Conservation (phyloP, 148 eudicot species). For the Persicaria maculosa region DNA sequence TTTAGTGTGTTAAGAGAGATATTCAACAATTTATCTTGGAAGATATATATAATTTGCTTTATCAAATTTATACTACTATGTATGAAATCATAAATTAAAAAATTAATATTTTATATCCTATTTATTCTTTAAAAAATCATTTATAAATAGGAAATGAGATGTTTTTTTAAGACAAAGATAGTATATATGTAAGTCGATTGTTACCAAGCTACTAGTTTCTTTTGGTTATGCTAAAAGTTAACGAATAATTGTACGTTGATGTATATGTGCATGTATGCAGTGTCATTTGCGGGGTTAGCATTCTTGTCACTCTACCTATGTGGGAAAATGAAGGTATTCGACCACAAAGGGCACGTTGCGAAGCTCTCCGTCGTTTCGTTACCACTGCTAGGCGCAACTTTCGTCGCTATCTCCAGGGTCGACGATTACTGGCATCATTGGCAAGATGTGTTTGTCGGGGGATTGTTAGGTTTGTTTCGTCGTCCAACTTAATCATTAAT, state of each 20-base stretch:
- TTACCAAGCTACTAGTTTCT: conserved; percentile 12
- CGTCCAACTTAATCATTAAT: neutral
- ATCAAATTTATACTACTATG: no score
- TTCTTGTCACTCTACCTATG: conserved; percentile 61
- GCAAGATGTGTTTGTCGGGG: conserved; percentile 79
- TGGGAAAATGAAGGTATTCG: conserved; percentile 62
- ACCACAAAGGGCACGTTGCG: conserved; percentile 60
- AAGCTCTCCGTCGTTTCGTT: conserved; percentile 53
- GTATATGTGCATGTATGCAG: conserved; percentile 20
- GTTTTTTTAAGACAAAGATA: no score
- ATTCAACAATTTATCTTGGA: no score
- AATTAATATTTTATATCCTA: no score
- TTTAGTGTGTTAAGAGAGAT: no score
- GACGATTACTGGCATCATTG: conserved; percentile 97
- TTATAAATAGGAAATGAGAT: no score
- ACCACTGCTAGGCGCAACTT: conserved; percentile 60
- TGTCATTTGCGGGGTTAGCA: conserved; percentile 90
- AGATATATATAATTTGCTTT: no score
- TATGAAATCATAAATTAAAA: no score
- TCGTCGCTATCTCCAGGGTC: conserved; percentile 79
- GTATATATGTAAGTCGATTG: no score
- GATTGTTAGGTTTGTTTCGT: conserved; percentile 39
- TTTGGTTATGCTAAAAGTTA: neutral
- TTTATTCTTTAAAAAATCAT: no score
- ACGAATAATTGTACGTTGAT: no score